Conservation (phyloP, 2,329 filamentous ascomycete genomes). For the Alternaria triticina region DNA sequence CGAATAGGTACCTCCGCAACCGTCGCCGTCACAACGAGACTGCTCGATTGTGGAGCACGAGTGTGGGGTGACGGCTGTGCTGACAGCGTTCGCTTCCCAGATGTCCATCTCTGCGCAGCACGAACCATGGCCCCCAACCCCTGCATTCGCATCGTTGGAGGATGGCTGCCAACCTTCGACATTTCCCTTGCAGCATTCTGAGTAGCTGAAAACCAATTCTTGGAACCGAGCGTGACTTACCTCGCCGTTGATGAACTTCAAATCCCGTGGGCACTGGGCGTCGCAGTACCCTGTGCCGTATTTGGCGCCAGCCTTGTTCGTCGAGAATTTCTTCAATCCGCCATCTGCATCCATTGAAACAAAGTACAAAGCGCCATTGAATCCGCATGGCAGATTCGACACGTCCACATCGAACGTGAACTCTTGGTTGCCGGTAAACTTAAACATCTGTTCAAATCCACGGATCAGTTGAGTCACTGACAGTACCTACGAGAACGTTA, state of each 20-base stretch:
- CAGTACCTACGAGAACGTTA: background rate
- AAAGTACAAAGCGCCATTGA: conserved; percentile 64
- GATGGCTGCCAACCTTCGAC: conserved; percentile 61
- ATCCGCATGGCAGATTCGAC: conserved; percentile 69
- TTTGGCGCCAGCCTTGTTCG: conserved; percentile 59
- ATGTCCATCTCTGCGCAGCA: conserved; percentile 71
- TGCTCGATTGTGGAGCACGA: conserved; percentile 62
- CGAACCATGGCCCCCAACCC: conserved; percentile 60
- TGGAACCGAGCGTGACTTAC: background rate
- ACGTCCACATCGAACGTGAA: conserved; percentile 53
- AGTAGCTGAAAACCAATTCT: background rate
- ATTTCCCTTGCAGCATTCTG: conserved; percentile 52
- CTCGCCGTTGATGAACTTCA: conserved; percentile 60
- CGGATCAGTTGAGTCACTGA: background rate
- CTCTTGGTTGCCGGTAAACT: conserved; percentile 54
- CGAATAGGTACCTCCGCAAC: conserved; percentile 53
- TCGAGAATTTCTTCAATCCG: conserved; percentile 56
- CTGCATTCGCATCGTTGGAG: conserved; percentile 60
- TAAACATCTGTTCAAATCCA: conserved; percentile 36
- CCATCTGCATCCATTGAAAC: conserved; percentile 67
- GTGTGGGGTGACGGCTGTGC: conserved; percentile 69
- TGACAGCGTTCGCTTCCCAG: conserved; percentile 70
- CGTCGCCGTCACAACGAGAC: conserved; percentile 59
- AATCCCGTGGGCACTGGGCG: conserved; percentile 46
- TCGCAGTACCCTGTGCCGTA: conserved; percentile 54